Evolutionary conservation across 768 basidiomycete genomes (phyloP).

Genomic region (Lactarius trivialis): DNA sequence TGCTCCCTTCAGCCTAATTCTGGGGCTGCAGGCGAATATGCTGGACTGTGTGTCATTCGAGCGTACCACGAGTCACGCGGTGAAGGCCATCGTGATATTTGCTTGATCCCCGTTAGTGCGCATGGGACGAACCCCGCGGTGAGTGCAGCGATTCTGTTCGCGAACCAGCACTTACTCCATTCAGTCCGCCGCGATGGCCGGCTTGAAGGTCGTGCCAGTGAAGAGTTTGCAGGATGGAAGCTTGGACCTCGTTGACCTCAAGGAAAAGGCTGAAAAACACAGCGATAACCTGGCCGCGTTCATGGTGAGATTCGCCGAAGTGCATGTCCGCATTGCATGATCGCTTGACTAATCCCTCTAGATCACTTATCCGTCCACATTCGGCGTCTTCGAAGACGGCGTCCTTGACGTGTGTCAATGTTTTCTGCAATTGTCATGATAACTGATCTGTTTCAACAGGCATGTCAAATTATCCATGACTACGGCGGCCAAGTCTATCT

Average conservation of each 20-base stretch:
- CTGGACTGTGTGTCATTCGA: slow-evolving; percentile 89
- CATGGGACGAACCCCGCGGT: slow-evolving; percentile 99
- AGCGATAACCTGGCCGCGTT: slow-evolving; percentile 90
- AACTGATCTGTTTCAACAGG: slow-evolving; percentile 37
- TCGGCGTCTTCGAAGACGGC: slow-evolving; percentile 94
- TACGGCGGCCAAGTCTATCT: slow-evolving; percentile 97
- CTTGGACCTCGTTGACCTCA: slow-evolving; percentile 81
- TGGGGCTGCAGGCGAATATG: slow-evolving; percentile 95
- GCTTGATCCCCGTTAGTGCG: slow-evolving; percentile 90
- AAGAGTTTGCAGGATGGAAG: slow-evolving; percentile 84
- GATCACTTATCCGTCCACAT: slow-evolving; percentile 97
- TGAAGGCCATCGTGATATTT: slow-evolving; percentile 81
- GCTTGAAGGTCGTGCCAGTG: slow-evolving; percentile 93
- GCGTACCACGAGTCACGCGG: slow-evolving; percentile 91
- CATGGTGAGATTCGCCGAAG: slow-evolving; percentile 51
- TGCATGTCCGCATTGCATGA: slow-evolving; percentile 14
- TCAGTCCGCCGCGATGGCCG: slow-evolving; percentile 94
- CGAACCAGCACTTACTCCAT: slow-evolving; percentile 18
- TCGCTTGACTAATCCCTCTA: slow-evolving; percentile 28
- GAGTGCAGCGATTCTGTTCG: slow-evolving; percentile 29
- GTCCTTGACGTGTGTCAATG: slow-evolving; percentile 53
- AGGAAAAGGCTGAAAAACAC: slow-evolving; percentile 82
- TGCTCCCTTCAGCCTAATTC: slow-evolving; percentile 99
- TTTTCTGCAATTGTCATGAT: not conserved
- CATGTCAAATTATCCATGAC: slow-evolving; percentile 89